Percentiles rank a stretch among this genome's conserved stretches.
Evolutionary conservation across 495 filamentous ascomycete species (phyloP).

Genomic region (Hamigera avellanea): DNA sequence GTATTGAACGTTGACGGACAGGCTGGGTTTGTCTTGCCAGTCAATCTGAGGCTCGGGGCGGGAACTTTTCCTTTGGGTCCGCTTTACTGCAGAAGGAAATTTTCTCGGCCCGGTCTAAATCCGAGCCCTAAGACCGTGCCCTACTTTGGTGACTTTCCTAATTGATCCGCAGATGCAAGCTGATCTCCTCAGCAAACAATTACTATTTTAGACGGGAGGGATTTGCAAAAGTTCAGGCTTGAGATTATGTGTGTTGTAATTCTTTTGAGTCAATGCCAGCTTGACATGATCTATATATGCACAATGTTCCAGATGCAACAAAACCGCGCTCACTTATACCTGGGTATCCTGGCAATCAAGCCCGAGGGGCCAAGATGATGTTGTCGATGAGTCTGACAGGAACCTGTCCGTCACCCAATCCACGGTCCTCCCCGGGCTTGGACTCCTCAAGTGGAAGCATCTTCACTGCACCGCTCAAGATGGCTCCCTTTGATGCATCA

Average conservation of each 20-base stretch:
- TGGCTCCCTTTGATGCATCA: constrained; percentile 53
- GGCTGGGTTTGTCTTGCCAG: background rate
- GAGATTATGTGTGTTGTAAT: too few species aligned
- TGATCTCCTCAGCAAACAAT: too few species aligned
- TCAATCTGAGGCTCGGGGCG: background rate
- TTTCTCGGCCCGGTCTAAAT: constrained; percentile 20
- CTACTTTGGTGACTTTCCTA: too few species aligned
- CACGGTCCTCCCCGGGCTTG: constrained; percentile 52
- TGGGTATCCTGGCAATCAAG: background rate
- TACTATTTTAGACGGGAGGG: too few species aligned
- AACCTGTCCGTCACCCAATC: constrained; percentile 55
- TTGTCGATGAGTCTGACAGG: constrained; percentile 92
- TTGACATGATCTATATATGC: too few species aligned
- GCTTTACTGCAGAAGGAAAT: constrained; percentile 15
- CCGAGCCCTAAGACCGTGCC: constrained; percentile 22
- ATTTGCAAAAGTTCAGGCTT: too few species aligned
- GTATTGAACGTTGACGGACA: background rate
- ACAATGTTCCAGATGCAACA: too few species aligned
- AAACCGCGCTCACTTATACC: too few species aligned
- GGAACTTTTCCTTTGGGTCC: constrained; percentile 13
- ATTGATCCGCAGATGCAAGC: too few species aligned
- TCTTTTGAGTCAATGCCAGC: constrained; percentile 7
- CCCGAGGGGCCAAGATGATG: constrained; percentile 53
- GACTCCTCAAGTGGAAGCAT: constrained; percentile 72
- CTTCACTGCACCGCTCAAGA: constrained; percentile 81